Evolutionary conservation across 129 eudicot genomes (phyloP), one percentile per base, ranked within the genome.

Genomic region (Saussurea involucrata): DNA sequence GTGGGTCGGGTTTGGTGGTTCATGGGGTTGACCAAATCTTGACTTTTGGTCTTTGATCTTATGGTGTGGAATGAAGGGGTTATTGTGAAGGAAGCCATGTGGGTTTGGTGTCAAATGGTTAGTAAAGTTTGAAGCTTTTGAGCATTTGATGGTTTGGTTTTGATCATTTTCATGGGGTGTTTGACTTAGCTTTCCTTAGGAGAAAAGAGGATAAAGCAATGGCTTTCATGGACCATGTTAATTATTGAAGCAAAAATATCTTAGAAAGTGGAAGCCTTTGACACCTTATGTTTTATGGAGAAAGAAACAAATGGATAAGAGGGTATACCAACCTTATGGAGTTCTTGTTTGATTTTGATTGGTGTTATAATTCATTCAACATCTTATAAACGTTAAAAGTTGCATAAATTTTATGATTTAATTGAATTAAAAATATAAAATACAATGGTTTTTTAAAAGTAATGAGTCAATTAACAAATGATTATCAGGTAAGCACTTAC

Each of bases 51-150:
- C 76, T 72, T 80, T 67, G 76, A 76, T 53, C 67, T 28, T 76
- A 66, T 24, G 73, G 76, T 79, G 77, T 72, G 57, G 58, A 80
- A 72, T 20, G 81, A 76, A 57, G 80, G 78, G 68, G 76, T 80
- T 80, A 83, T 46, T 79, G 87, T 83, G 78, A 86, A 72, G 63
- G 80, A 73, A 75, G 95, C 88, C 89, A 87, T 89, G 69, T 80
- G 17, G 73, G 77, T 49, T 44, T 72, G 31, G 74, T 72, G 79
- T 73, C 40, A 80, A 73, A 65, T 73, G 74, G 57, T 65, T 80
- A n/a, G n/a, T n/a, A 46, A 32, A 63, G 84, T n/a, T 80, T 68
- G 69, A 67, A 68, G 69, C 12, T 77, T 42, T 71, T 49, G 40
- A 44, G 36, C 24, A 28, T 55, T 20, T 70, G 72, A 58, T 74